These are phyloP conservation scores for Chlamydomonas eustigma DNA, from an alignment of 139 green algal genomes.

Conservation along the genomic window DNA sequence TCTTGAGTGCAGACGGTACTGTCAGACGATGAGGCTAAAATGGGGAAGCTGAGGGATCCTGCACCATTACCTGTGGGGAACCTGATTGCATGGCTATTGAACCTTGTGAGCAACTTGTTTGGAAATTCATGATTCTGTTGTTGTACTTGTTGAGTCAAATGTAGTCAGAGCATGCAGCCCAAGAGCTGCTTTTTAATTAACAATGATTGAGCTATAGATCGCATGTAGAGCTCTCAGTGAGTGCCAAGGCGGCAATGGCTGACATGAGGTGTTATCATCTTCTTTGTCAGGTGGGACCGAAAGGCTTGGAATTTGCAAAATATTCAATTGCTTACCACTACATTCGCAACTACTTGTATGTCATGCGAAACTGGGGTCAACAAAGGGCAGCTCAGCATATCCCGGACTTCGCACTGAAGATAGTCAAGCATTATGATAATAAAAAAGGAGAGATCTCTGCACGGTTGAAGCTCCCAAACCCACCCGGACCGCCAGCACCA, in stretches of 20 bases:
- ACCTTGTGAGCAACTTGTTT: conserved; percentile 46
- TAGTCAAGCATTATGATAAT: neutral
- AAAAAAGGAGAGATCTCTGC: conserved; percentile 8
- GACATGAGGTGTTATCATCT: too few species aligned
- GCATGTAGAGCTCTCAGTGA: too few species aligned
- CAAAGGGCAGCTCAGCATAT: conserved; percentile 31
- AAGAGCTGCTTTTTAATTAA: conserved; percentile 52
- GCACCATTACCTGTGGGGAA: conserved; percentile 77
- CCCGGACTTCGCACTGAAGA: conserved; percentile 16
- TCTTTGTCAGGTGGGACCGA: conserved; percentile 80
- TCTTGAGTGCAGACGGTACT: conserved; percentile 90
- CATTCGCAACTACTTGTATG: conserved; percentile 64
- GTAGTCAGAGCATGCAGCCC: too few species aligned
- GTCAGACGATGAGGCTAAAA: conserved; percentile 88
- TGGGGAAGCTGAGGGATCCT: conserved; percentile 73
- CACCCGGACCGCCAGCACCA: neutral
- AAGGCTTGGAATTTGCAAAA: conserved; percentile 93
- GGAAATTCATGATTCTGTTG: too few species aligned
- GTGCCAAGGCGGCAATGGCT: too few species aligned
- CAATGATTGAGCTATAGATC: too few species aligned
- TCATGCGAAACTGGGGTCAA: conserved; percentile 28
- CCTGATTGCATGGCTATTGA: conserved; percentile 74
- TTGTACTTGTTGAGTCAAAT: too few species aligned
- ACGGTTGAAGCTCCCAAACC: conserved; percentile 17
- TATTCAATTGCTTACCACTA: conserved; percentile 98